Evolutionary conservation across 805 yeast genomes (phyloP).

Genomic region (Candida montana): DNA sequence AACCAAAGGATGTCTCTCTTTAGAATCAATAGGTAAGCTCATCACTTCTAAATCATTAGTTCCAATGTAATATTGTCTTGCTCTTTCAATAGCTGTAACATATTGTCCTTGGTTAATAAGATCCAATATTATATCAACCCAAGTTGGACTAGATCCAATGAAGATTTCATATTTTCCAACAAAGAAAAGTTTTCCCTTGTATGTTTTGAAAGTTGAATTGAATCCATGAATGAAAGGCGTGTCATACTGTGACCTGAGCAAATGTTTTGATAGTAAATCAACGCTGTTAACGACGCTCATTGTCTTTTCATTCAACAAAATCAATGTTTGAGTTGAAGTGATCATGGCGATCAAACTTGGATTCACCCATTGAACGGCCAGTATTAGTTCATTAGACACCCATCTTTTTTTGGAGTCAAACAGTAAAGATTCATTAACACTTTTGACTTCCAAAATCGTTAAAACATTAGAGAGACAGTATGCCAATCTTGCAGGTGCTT

Average conservation of each 20-base stretch:
- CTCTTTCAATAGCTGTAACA: slow-evolving; percentile 50
- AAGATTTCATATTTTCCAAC: slow-evolving; percentile 48
- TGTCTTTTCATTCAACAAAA: slow-evolving; percentile 36
- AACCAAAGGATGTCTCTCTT: slow-evolving; percentile 43
- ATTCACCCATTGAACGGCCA: slow-evolving; percentile 54
- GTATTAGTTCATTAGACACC: slow-evolving; percentile 44
- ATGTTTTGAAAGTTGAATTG: slow-evolving; percentile 28
- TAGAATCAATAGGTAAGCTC: slow-evolving; percentile 49
- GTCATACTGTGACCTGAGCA: slow-evolving; percentile 26
- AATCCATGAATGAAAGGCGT: slow-evolving; percentile 11
- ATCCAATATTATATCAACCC: slow-evolving; percentile 64
- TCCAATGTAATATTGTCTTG: slow-evolving; percentile 48
- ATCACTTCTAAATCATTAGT: slow-evolving; percentile 38
- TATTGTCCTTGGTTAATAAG: slow-evolving; percentile 45
- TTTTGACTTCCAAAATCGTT: slow-evolving; percentile 46
- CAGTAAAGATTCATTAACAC: slow-evolving; percentile 29
- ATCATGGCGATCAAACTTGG: slow-evolving; percentile 34
- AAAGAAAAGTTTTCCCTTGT: slow-evolving; percentile 44
- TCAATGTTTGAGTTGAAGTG: slow-evolving; percentile 41
- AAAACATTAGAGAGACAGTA: slow-evolving; percentile 64
- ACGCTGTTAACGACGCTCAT: slow-evolving; percentile 27
- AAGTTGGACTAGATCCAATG: slow-evolving; percentile 56
- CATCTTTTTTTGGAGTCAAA: slow-evolving; percentile 38
- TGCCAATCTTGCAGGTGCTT: slow-evolving; percentile 46
- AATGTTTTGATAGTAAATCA: slow-evolving; percentile 27